Conservation (phyloP, 2,329 filamentous ascomycete species). For the Arachnomyces sp. region DNA sequence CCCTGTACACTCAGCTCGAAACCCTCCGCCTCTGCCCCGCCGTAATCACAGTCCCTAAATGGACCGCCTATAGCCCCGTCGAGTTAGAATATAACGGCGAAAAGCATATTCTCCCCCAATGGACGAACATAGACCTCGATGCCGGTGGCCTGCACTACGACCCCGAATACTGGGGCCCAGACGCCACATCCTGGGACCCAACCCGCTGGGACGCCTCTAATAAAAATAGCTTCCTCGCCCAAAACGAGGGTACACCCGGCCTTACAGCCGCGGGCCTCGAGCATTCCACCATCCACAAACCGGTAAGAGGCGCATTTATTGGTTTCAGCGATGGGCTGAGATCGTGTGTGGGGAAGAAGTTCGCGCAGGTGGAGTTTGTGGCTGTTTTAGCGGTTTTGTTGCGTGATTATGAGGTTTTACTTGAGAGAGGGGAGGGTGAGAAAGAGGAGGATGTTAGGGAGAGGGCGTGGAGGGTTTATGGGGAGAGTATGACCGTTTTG, state of each 20-base stretch:
- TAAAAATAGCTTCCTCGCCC: conserved; percentile 14
- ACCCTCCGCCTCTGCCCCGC: conserved; percentile 35
- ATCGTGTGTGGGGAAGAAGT: conserved; percentile 18
- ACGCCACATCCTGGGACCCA: conserved; percentile 11
- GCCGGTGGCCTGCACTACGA: conserved; percentile 14
- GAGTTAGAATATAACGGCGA: conserved; percentile 9
- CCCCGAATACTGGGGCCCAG: conserved; percentile 16
- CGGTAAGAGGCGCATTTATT: conserved; percentile 12
- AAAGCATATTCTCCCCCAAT: conserved; percentile 12
- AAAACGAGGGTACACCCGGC: conserved; percentile 10
- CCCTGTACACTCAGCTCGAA: conserved; percentile 30
- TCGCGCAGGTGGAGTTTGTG: conserved; percentile 20
- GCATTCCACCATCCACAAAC: conserved; percentile 15
- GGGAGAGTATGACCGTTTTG: conserved; percentile 9
- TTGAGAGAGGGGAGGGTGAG: conserved; percentile 2
- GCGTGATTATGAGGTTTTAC: conserved; percentile 12
- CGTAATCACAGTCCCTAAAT: conserved; percentile 22
- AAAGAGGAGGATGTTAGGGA: background rate
- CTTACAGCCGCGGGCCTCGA: conserved; percentile 14
- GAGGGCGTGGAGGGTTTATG: conserved; percentile 5
- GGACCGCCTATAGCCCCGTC: conserved; percentile 15
- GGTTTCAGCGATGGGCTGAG: conserved; percentile 18
- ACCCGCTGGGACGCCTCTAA: conserved; percentile 17
- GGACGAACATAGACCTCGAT: conserved; percentile 13
- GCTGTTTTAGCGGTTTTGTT: conserved; percentile 11